Base-by-base conservation (phyloP, 2,329 filamentous ascomycete species). In the Phialophora macrospora region DNA sequence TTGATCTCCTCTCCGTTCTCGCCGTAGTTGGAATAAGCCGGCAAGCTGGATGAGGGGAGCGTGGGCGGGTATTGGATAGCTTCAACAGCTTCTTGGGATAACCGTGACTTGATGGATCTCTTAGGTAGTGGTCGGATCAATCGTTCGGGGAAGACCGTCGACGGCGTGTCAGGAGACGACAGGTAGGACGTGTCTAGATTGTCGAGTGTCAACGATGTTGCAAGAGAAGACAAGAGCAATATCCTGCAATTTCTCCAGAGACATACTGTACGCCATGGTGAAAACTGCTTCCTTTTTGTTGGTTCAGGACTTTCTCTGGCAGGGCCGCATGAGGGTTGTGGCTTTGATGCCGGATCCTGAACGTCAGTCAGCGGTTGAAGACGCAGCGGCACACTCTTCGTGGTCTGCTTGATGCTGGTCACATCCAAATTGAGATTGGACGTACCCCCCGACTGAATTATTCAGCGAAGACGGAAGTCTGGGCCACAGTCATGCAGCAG, bases 91-190 rank as follows among this genome's bases (percentile, higher is more conserved):
- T 96, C 92, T 66, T 91, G 89, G 34, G 94, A 93, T 60, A 99
- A 83, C 63, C 92, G 88, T 76, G 95, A 93, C 73, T 93, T 91
- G 62, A 99, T 85, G 70, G 91, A 90, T 74, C 93, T 90, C 80
- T 91, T 95, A 51, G 95, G 95, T 67, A 99, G 82, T 63, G 95
- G 95, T 75, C 93, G 90, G 76, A 99, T 99, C 67, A 94, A 90
- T 78, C 95, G 89, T 76, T 96, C 91, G 71, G 92, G 92, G 76
- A 91, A 96, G 74, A 92, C 83, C 66, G 90, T 87, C 66, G 92
- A 95, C 70, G 88, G 84, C 65, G 90, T 90, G 82, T 97, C 92
- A 71, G 81, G 80, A 73, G 79, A 78, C 73, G 81, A 79, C 70
- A 81, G 80, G 75, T 82, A 83, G 73, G 78, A 79, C 76, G 79